These are phyloP conservation scores for Alopecurus myosuroides DNA, from an alignment of 176 grass and related monocot species.

Conservation along the genomic window DNA sequence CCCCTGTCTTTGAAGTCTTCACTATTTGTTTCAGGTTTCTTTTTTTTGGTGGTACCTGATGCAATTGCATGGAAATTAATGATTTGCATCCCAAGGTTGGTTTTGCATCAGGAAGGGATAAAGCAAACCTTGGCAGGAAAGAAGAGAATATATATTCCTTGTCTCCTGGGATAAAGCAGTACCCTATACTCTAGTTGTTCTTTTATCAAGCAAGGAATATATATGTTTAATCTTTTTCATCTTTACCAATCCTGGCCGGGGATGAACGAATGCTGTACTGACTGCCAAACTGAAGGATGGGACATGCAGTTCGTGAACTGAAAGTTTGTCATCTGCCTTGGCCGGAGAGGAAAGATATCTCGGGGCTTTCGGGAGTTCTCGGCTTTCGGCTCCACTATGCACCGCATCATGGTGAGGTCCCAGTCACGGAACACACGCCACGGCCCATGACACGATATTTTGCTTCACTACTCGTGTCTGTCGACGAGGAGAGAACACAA, in stretches of 20 bases:
- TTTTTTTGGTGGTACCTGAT: neutral
- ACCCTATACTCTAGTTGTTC: neutral
- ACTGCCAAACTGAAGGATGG: neutral
- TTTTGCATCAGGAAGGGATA: neutral
- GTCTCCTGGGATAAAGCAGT: neutral
- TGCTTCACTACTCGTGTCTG: neutral
- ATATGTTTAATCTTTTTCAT: neutral
- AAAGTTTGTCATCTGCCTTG: neutral
- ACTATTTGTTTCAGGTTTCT: neutral
- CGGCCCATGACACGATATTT: neutral
- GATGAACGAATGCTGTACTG: neutral
- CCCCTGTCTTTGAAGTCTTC: neutral
- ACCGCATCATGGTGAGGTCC: neutral
- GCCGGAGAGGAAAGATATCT: neutral
- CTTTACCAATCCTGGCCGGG: neutral
- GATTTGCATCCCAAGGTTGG: neutral
- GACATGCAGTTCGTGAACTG: neutral
- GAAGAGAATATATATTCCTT: neutral
- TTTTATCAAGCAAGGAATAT: neutral
- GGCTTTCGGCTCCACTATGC: slow-evolving; percentile 8
- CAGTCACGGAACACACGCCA: neutral
- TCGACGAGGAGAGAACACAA: neutral
- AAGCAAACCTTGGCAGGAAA: neutral
- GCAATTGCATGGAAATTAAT: too few relatives aligned
- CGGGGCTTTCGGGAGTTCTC: too few relatives aligned